phyloP scores from a whole-genome alignment of 2,329 filamentous ascomycete species.

The Diaporthe eres region DNA sequence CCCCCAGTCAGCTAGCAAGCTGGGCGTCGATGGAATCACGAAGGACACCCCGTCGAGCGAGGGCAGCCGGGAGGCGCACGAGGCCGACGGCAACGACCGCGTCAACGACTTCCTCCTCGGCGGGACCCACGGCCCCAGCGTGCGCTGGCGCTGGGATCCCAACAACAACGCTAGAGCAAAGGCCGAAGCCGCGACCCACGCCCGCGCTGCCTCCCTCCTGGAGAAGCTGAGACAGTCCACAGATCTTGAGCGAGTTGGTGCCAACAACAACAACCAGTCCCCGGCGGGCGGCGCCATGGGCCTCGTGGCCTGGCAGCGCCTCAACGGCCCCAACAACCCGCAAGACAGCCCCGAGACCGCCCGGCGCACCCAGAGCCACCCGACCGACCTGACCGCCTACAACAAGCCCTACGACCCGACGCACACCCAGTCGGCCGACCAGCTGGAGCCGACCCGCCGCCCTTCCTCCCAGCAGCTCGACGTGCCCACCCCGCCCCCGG shows the following conservation, averaged over 20 bases:
- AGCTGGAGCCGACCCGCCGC: background rate
- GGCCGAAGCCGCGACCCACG: too few relatives aligned
- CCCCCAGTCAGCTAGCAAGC: conserved; percentile 26
- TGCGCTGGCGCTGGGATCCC: too few relatives aligned
- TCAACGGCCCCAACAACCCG: conserved; percentile 1
- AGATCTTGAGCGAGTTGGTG: background rate
- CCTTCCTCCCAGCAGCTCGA: background rate
- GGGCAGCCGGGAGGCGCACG: background rate
- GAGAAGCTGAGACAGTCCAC: background rate
- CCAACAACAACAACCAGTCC: background rate
- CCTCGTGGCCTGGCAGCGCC: conserved; percentile 32
- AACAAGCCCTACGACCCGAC: background rate
- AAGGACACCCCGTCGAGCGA: conserved; percentile 27
- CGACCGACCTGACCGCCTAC: background rate
- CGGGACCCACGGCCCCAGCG: too few relatives aligned
- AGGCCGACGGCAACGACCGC: background rate
- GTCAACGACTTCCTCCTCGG: conserved; percentile 33
- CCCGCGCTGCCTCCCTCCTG: background rate
- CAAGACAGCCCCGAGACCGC: background rate
- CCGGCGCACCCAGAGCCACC: background rate
- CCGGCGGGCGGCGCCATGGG: background rate
- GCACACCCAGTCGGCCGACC: background rate
- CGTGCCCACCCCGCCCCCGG: background rate
- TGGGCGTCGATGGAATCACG: conserved; percentile 9
- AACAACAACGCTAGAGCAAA: background rate